Conservation (phyloP, 2,329 filamentous ascomycete species). For the Colletotrichum sp. region DNA sequence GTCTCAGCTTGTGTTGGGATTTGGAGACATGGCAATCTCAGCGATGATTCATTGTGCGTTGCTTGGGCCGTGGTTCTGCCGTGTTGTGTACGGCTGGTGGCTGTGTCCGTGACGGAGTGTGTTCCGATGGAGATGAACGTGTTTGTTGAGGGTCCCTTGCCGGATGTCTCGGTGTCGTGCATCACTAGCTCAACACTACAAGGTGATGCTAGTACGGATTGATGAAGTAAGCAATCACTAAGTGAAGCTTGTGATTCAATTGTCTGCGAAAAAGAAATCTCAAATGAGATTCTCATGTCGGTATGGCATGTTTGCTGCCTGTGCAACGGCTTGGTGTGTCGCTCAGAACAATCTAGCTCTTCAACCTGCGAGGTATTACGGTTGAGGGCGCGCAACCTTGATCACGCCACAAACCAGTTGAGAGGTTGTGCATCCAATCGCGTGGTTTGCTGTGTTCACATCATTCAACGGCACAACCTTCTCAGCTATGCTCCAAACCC, state of each 20-base stretch:
- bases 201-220: background rate
- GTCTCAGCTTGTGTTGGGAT: background rate
- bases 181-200: background rate
- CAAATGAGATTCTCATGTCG: background rate
- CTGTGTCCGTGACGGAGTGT: background rate
- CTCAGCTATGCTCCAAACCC: background rate
- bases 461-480: background rate
- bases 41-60: background rate
- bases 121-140: background rate
- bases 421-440: fast-evolving
- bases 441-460: background rate
- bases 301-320: background rate
- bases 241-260: background rate
- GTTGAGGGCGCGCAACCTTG: background rate
- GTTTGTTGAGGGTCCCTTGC: background rate
- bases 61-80: background rate
- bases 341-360: background rate
- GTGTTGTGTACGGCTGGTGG: background rate
- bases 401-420: background rate
- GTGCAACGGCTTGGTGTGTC: background rate
- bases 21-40: background rate
- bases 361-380: background rate
- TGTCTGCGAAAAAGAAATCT: background rate
- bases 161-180: background rate
- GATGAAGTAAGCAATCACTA: background rate